Evolutionary conservation across 2,329 filamentous ascomycete genomes (phyloP).

Genomic region (Lasiodiplodia citricola): DNA sequence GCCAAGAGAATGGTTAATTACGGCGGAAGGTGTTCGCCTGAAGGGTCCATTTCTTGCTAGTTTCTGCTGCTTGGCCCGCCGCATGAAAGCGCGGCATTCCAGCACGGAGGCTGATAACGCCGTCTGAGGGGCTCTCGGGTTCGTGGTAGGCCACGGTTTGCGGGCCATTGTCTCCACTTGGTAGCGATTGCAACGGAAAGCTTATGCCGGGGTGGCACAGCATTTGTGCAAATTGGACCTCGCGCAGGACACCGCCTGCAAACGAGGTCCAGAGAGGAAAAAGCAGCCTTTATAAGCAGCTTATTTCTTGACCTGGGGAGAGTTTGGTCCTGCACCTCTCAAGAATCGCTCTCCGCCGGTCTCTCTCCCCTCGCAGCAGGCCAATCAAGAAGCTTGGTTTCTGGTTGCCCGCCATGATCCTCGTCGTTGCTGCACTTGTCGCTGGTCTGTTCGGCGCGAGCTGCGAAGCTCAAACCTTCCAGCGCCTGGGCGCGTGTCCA

Average conservation of each 20-base stretch:
- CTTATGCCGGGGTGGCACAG: conserved; percentile 1
- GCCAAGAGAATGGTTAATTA: conserved; percentile 5
- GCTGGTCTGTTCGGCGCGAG: conserved; percentile 28
- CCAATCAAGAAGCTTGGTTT: background rate
- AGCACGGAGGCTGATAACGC: conserved; percentile 9
- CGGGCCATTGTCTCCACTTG: background rate
- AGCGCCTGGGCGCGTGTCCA: conserved; percentile 61
- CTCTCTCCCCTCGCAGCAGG: background rate
- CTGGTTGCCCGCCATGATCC: background rate
- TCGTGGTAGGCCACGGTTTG: no score
- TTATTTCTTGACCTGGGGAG: background rate
- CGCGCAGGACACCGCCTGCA: background rate
- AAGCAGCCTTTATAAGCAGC: conserved; percentile 8
- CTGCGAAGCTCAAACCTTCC: conserved; percentile 57
- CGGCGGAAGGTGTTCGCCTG: background rate
- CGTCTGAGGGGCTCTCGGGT: no score
- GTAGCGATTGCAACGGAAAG: background rate
- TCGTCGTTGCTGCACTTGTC: conserved; percentile 3
- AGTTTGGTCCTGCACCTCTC: background rate
- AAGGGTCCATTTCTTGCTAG: background rate
- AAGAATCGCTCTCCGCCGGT: background rate
- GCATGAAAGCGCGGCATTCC: conserved; percentile 1
- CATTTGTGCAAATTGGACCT: conserved; percentile 1
- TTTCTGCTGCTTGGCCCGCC: background rate
- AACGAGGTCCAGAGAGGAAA: background rate